phyloP scores from a whole-genome alignment of 805 yeast genomes.

The Sugiyamaella marilandica region DNA sequence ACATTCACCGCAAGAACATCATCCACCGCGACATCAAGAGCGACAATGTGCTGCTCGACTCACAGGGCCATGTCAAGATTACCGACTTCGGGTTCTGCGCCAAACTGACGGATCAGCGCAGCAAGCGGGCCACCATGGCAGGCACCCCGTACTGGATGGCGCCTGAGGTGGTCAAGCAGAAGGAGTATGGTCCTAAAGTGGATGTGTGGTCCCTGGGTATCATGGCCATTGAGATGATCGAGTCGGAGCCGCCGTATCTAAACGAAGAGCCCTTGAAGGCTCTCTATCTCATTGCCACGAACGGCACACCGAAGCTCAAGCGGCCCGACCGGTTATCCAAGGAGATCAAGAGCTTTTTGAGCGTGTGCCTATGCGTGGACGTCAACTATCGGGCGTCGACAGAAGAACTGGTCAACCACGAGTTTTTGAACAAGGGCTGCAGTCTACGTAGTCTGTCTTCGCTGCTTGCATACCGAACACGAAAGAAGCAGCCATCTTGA shows the following conservation, averaged over 20 bases:
- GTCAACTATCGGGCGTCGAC: slow-evolving; percentile 79
- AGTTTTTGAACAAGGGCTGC: slow-evolving; percentile 39
- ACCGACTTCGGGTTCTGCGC: slow-evolving; percentile 98
- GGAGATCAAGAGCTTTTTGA: slow-evolving; percentile 62
- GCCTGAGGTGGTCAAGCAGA: slow-evolving; percentile 76
- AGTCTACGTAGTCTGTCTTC: slow-evolving; percentile 18
- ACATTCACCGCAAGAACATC: slow-evolving; percentile 86
- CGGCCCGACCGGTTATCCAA: slow-evolving; percentile 76
- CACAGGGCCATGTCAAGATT: slow-evolving; percentile 83
- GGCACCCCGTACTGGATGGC: slow-evolving; percentile 94
- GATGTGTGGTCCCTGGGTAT: slow-evolving; percentile 98
- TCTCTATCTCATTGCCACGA: slow-evolving; percentile 87
- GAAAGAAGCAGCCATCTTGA: slow-evolving; percentile 1
- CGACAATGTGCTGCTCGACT: slow-evolving; percentile 79
- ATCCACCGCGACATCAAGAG: slow-evolving; percentile 96
- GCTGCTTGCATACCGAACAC: slow-evolving; percentile 20
- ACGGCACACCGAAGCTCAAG: slow-evolving; percentile 91
- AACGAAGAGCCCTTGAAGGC: slow-evolving; percentile 96
- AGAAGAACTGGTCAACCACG: slow-evolving; percentile 60
- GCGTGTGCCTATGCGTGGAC: slow-evolving; percentile 76
- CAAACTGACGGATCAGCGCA: slow-evolving; percentile 71
- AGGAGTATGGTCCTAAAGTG: slow-evolving; percentile 81
- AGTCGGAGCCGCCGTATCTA: slow-evolving; percentile 97
- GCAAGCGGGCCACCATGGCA: slow-evolving; percentile 92
- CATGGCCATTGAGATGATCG: slow-evolving; percentile 98